Conservation (phyloP, 371 early-diverging fungal species). For the Rhizopus arrhizus region DNA sequence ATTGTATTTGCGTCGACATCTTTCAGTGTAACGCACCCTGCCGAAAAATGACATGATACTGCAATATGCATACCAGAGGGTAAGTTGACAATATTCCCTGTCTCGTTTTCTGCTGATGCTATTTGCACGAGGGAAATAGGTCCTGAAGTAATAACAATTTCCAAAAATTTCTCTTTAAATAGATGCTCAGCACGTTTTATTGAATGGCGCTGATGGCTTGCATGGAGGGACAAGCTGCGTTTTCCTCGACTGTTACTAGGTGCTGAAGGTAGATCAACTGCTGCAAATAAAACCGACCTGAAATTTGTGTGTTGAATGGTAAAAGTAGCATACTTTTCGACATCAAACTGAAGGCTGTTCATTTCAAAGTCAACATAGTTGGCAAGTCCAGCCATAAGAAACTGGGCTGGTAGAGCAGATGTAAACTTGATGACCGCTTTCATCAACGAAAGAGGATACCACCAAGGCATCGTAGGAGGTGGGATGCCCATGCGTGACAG, state of each 20-base stretch:
- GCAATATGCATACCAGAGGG: conserved; percentile 39
- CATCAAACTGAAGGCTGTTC: conserved; percentile 20
- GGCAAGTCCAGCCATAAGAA: conserved; percentile 53
- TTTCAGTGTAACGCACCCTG: conserved; percentile 49
- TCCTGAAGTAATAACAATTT: conserved; percentile 42
- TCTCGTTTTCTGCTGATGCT: background rate
- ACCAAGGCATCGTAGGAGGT: conserved; percentile 44
- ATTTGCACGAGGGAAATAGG: conserved; percentile 22
- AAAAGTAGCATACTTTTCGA: conserved; percentile 26
- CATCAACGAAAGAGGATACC: conserved; percentile 52
- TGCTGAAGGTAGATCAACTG: conserved; percentile 14
- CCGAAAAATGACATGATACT: conserved; percentile 52
- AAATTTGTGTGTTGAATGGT: conserved; percentile 32
- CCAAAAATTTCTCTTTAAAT: conserved; percentile 52
- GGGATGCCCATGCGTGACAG: conserved; percentile 38
- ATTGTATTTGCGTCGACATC: conserved; percentile 38
- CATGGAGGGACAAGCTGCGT: conserved; percentile 20
- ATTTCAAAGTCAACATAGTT: conserved; percentile 51
- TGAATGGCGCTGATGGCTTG: conserved; percentile 48
- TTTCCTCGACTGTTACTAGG: conserved; percentile 3
- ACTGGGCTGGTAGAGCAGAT: conserved; percentile 52
- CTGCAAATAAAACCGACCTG: conserved; percentile 46
- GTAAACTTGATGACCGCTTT: conserved; percentile 42
- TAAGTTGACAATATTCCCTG: conserved; percentile 25
- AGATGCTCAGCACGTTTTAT: conserved; percentile 48